Conservation (phyloP, 352 stramenopile genomes). For the Pythium dissotocum region DNA sequence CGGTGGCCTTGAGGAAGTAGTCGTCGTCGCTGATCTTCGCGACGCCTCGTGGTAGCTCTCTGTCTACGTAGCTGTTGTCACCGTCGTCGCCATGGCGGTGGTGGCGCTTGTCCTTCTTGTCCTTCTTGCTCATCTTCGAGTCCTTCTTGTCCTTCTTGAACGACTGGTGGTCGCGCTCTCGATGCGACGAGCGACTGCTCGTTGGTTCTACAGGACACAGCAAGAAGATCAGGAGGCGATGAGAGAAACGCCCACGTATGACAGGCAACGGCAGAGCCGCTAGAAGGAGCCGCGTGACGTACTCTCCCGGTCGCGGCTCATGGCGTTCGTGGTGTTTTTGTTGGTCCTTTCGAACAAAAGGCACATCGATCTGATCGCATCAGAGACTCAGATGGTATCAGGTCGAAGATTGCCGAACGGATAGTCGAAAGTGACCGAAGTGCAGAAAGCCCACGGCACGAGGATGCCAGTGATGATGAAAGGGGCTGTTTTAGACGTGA, state of each 20-base stretch:
- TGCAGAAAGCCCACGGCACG: too few relatives aligned
- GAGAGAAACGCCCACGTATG: neutral
- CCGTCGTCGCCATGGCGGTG: neutral
- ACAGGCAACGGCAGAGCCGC: neutral
- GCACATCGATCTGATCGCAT: neutral
- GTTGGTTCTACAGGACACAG: neutral
- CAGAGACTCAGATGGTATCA: slow-evolving; percentile 2
- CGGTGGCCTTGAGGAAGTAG: slow-evolving; percentile 63
- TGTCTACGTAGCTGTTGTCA: slow-evolving; percentile 8
- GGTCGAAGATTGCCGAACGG: neutral
- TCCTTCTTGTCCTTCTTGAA: slow-evolving; percentile 8
- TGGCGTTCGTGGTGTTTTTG: neutral
- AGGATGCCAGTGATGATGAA: too few relatives aligned
- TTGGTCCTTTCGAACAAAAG: neutral
- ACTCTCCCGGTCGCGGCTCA: slow-evolving; percentile 15
- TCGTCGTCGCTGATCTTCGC: slow-evolving; percentile 52
- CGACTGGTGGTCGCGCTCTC: slow-evolving; percentile 23
- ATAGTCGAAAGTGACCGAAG: too few relatives aligned
- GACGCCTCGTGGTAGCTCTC: slow-evolving; percentile 28
- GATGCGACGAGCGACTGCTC: slow-evolving; percentile 8
- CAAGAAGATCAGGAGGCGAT: neutral
- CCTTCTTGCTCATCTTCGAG: slow-evolving; percentile 32
- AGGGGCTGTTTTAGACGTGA: too few relatives aligned
- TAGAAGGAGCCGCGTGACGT: neutral
- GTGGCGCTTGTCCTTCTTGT: slow-evolving; percentile 31